phyloP scores from a whole-genome alignment of 208 protist genomes.

The Naegleria lovaniensis region DNA sequence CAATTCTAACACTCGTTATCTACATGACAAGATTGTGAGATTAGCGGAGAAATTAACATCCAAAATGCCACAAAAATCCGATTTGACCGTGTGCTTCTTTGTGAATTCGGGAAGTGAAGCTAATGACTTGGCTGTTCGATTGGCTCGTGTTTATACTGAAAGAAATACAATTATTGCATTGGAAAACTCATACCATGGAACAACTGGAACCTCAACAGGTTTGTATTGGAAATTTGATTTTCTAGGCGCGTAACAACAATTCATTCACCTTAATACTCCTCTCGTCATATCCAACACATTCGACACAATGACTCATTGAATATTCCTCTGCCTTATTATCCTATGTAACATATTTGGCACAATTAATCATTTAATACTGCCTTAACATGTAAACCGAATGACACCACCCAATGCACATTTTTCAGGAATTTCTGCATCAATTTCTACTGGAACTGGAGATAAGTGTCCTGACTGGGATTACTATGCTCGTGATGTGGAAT shows the following conservation, averaged over 20 bases:
- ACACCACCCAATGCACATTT: too few species aligned
- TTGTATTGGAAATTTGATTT: conserved; percentile 27
- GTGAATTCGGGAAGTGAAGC: conserved; percentile 54
- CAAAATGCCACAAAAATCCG: conserved; percentile 35
- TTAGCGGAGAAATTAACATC: conserved; percentile 42
- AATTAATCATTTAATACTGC: too few species aligned
- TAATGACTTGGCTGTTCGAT: conserved; percentile 48
- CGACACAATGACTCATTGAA: too few species aligned
- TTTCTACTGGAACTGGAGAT: not conserved
- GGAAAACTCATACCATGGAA: conserved; percentile 49
- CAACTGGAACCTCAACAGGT: conserved; percentile 17
- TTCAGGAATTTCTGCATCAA: not conserved
- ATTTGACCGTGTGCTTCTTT: conserved; percentile 39
- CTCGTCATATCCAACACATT: too few species aligned
- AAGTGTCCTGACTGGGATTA: conserved; percentile 25
- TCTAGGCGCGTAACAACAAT: too few species aligned
- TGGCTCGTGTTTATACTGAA: conserved; percentile 39
- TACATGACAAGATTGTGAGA: conserved; percentile 36
- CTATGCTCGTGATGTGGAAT: conserved; percentile 13
- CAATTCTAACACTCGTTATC: conserved; percentile 59
- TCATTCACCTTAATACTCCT: too few species aligned
- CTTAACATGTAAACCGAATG: too few species aligned
- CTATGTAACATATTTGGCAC: too few species aligned
- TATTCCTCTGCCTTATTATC: too few species aligned
- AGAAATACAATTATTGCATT: conserved; percentile 35